phyloP scores from a whole-genome alignment of 352 stramenopile species.

The Globisporangium takayamanum region DNA sequence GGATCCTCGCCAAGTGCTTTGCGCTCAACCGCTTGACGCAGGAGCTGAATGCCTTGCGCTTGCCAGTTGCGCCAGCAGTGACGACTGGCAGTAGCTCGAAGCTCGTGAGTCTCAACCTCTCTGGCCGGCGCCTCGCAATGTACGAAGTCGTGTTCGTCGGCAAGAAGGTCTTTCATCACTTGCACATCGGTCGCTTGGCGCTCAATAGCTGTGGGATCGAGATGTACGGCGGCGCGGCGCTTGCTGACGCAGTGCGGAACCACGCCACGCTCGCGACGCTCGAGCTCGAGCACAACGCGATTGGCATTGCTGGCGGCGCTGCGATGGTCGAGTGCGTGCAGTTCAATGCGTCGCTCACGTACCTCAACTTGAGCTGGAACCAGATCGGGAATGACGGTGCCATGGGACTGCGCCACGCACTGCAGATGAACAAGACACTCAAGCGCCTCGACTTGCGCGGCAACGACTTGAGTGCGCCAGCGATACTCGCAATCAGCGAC shows the following conservation, averaged over 20 bases:
- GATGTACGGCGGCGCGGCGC: slow-evolving; percentile 34
- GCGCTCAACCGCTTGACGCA: slow-evolving; percentile 54
- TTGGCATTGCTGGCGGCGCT: slow-evolving; percentile 37
- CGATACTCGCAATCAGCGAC: slow-evolving; percentile 44
- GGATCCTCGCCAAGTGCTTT: slow-evolving; percentile 64
- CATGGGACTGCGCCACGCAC: slow-evolving; percentile 29
- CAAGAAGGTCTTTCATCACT: slow-evolving; percentile 70
- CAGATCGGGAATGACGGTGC: slow-evolving; percentile 57
- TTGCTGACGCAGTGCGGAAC: slow-evolving; percentile 62
- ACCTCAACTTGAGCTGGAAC: slow-evolving; percentile 78
- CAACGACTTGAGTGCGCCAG: slow-evolving; percentile 44
- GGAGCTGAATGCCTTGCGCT: slow-evolving; percentile 45
- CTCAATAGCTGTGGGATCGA: slow-evolving; percentile 60
- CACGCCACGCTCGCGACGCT: slow-evolving; percentile 52
- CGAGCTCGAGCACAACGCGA: slow-evolving; percentile 64
- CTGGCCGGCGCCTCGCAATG: slow-evolving; percentile 31
- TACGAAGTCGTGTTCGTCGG: slow-evolving; percentile 61
- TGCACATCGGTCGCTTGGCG: slow-evolving; percentile 42
- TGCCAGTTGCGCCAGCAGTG: slow-evolving; percentile 16
- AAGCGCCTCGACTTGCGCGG: slow-evolving; percentile 60
- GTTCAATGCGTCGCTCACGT: slow-evolving; percentile 49
- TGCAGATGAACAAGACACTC: slow-evolving; percentile 41
- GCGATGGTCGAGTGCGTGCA: slow-evolving; percentile 56
- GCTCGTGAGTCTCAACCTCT: slow-evolving; percentile 48
- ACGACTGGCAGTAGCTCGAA: slow-evolving; percentile 12